Base-by-base conservation (phyloP, 2,329 filamentous ascomycete species). In the Colletotrichum noveboracense region DNA sequence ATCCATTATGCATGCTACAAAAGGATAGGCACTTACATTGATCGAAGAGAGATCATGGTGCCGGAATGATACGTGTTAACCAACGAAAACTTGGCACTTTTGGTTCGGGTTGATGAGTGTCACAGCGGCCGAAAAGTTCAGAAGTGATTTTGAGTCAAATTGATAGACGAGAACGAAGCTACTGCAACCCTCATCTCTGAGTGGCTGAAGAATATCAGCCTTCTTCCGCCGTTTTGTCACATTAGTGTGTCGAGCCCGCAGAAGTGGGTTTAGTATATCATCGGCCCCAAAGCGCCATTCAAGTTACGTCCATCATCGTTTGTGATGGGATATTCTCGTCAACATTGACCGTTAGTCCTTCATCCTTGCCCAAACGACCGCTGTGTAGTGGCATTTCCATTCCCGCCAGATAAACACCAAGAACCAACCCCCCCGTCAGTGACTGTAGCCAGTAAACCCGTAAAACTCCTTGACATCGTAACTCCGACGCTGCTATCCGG, bases 401-500 rank as follows among this genome's bases (percentile, higher is more conserved):
- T 70, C 56, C 66, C 36, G 52, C 71, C 69, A 64, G 34, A 71
- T 65, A 55, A 75, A 66, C n/a, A 48, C 70, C 64, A 43, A 60
- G 28, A 71, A 75, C 74, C 74, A 70, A 70, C 70, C 65, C 70
- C 65, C 65, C 71, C 71, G 34, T 76, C 71, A 36, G 71, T 76
- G 60, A 65, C 24, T 48, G 34, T 75, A 48, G 69, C 58, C 65
- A 73, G 48, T 71, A 64, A 58, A 32, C 66, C 71, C 61, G 28
- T 61, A 65, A 64, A 83, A 82, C 82, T 81, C 81, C 82, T 60
- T 79, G 78, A 77, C 77, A 77, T 81, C 78, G 78, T 77, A 83
- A 83, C 81, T 83, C 82, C 82, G 76, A 80, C 81, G 81, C 82
- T 83, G 78, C 78, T 80, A 82, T 78, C 78, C 77, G 79, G 52